Base-by-base conservation (phyloP, 164 flowering plant species). In the Vitis amurensis region DNA sequence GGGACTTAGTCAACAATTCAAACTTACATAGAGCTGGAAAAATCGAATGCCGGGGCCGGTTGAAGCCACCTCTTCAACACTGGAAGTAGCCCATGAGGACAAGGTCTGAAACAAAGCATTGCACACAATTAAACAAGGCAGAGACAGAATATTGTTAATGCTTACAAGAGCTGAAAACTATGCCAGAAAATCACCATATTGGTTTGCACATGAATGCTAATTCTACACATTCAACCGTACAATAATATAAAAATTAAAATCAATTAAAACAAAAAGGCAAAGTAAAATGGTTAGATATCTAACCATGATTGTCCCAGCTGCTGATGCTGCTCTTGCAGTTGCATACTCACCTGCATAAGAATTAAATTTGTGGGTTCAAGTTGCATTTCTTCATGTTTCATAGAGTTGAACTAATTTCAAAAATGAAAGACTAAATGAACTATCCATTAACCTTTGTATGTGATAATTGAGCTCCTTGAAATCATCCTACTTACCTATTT, bases 231-330 rank as follows among this genome's bases (percentile, higher is more conserved):
- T 37, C 44, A 37, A 37, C 44, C 2, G 44, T 37, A 6, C 44
- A 1, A 14, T 3, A 37, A 17, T 2, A 37, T 7, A 17, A 7
- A 47, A 8, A 9, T 10, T 29, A 17, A 3, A 64, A 49, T 8
- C 19, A 60, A 44, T 27, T 31, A 16, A 27, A 61, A 50, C 48
- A 30, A 53, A 61, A 31, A 62, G 44, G 44, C 44, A 53, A 48
- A 75, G 8, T 23, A 68, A 79, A 71, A 50, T 2, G 55, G 48
- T 13, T 19, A 53, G 64, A 70, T 71, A 47, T 48, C 63, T 71
- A 74, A 93, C 97, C 98, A 93, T 93, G 55, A 91, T 93, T 50
- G 97, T 93, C 61, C 80, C 88, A 68, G 97, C 97, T 13, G 97
- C 85, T 12, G 97, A 85, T 75, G 98, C 87, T 55, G 98, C 98